Base-by-base conservation (phyloP, 2,329 filamentous ascomycete genomes). In the Alternaria consortialis region DNA sequence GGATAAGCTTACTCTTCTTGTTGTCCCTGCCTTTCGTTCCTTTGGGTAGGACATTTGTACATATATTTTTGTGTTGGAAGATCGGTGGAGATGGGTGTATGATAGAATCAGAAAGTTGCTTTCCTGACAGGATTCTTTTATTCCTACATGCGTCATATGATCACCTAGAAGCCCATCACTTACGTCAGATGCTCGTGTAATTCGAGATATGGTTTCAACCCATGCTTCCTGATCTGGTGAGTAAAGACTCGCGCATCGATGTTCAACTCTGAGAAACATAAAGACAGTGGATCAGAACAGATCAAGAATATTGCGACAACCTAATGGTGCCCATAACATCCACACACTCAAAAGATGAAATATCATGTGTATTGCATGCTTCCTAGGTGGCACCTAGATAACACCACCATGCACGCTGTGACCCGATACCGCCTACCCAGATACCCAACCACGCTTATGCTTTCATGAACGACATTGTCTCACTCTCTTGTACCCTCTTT, bases 401-500 rank as follows among this genome's bases (percentile, higher is more conserved):
- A 27, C 27, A 54, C 31, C 40, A 32, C 12, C 34, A 56, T 56
- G 43, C 34, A 59, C 29, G 51, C 56, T 43, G 23, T 40, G 36
- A 55, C 15, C 36, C 51, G 43, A 39, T 54, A 48, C 40, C 20
- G 43, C 43, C 29, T 50, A 23, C 32, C 36, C 44, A 59, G 36
- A 55, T 47, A 43, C 17, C 43, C 51, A 36, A 12, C 51, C 52
- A 20, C 56, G 51, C 56, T 59, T 59, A 59, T 59, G 56, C 56
- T 55, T 40, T 48, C 53, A 13, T 48, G 29, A 55, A 43, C 17
- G 53, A 47, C n/a, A 25, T 54, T 27, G 31, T 7, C 29, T 25
- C 27, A 15, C 15, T 9, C 47, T 32, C 3, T 15, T 15, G 23
- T n/a, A 5, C 29, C 37, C 34, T 40, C 23, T 3, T 12, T 4